These are phyloP conservation scores for Luzula sylvatica DNA, from an alignment of 176 grass and related monocot genomes.

Conservation along the genomic window DNA sequence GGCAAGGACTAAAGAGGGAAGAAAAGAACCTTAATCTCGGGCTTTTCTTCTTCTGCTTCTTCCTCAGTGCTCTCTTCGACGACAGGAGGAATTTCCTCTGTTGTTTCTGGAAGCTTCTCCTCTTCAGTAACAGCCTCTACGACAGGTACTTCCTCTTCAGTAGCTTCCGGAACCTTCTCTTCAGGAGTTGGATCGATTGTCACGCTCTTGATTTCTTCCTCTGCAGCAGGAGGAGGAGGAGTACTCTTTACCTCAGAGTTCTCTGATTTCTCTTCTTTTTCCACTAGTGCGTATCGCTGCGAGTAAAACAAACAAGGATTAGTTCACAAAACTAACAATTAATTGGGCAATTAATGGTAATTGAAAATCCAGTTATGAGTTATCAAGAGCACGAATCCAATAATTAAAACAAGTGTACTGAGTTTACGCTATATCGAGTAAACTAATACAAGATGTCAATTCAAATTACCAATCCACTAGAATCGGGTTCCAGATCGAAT, in stretches of 20 bases:
- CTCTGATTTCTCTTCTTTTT: conserved; percentile 25
- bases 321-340: not conserved
- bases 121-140: conserved; percentile 23
- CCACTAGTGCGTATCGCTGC: conserved; percentile 47
- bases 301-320: conserved; percentile 17
- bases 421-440: not conserved
- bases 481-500: not conserved
- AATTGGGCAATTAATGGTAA: not conserved
- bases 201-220: conserved; percentile 25
- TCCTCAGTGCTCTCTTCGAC: conserved; percentile 28
- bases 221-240: conserved; percentile 7
- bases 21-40: conserved; percentile 54
- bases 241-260: conserved; percentile 19
- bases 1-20: not conserved
- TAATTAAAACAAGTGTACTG: not conserved
- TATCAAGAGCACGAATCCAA: not conserved
- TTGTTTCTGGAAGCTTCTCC: conserved; percentile 16
- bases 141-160: conserved; percentile 3
- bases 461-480: not conserved
- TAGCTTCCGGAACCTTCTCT: conserved; percentile 30
- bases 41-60: conserved; percentile 34
- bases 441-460: not conserved
- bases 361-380: not conserved
- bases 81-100: conserved; percentile 28
- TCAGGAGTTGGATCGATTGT: conserved; percentile 11